These are phyloP conservation scores for Barbatosphaeria neglecta DNA, from an alignment of 495 filamentous ascomycete species.

Conservation along the genomic window DNA sequence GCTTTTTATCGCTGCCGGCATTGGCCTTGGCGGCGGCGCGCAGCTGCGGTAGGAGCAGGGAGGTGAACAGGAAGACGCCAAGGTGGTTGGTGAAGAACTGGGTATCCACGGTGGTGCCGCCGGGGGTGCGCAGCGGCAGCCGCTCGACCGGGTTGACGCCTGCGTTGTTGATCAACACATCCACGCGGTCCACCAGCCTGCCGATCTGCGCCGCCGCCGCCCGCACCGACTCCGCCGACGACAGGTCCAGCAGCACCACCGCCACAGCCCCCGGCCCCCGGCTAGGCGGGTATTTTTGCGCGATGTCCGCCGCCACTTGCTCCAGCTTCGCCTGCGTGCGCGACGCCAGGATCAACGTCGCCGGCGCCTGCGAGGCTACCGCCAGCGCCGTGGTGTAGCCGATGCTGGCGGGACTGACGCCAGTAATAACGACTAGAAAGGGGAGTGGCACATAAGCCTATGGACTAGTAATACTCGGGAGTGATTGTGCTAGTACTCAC, in stretches of 20 bases:
- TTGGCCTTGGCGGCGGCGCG: slow-evolving; percentile 20
- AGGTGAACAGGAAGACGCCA: slow-evolving; percentile 47
- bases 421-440: slow-evolving; percentile 32
- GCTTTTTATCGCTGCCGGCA: not conserved
- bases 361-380: slow-evolving; percentile 40
- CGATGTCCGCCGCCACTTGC: slow-evolving; percentile 29
- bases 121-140: slow-evolving; percentile 14
- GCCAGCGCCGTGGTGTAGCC: slow-evolving; percentile 40
- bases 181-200: slow-evolving; percentile 29
- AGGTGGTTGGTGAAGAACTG: slow-evolving; percentile 50
- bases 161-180: slow-evolving; percentile 48
- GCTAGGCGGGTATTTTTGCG: slow-evolving; percentile 17
- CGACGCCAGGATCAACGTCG: slow-evolving; percentile 42
- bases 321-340: slow-evolving; percentile 40
- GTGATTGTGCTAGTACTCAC: slow-evolving; percentile 10
- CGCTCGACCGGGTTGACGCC: slow-evolving; percentile 24
- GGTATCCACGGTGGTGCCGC: slow-evolving; percentile 36
- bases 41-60: slow-evolving; percentile 39
- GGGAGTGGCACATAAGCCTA: not conserved
- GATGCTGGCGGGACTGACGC: slow-evolving; percentile 40
- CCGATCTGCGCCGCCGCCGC: slow-evolving; percentile 29
- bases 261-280: no score
- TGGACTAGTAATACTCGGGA: not conserved
- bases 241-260: slow-evolving; percentile 32
- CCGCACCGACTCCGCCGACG: slow-evolving; percentile 31